phyloP scores from a whole-genome alignment of 1,284 basidiomycete genomes.

The Cronartium quercuum region DNA sequence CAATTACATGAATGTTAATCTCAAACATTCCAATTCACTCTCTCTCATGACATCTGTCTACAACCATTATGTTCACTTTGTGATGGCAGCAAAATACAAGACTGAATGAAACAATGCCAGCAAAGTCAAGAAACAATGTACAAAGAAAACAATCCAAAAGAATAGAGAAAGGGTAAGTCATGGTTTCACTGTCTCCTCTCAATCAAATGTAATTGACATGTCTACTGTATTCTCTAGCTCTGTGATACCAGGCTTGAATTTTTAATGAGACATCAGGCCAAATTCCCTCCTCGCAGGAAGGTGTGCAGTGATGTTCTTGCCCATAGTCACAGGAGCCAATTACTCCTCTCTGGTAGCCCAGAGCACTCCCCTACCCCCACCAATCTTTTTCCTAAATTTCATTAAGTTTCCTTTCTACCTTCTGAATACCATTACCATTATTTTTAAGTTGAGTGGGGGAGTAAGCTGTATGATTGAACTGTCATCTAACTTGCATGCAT shows the following conservation, averaged over 20 bases:
- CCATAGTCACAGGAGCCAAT: background rate
- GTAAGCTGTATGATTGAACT: no score
- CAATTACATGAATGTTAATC: background rate
- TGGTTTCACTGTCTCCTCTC: background rate
- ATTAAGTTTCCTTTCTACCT: no score
- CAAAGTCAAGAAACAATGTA: background rate
- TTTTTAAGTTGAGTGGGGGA: no score
- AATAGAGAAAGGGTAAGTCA: background rate
- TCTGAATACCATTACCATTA: no score
- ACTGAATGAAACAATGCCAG: background rate
- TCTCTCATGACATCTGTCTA: background rate
- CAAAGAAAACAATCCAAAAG: background rate
- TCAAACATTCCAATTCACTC: background rate
- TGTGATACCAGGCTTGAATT: background rate
- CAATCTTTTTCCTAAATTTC: no score
- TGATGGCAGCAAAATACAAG: background rate
- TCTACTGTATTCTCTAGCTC: background rate
- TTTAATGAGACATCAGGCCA: background rate
- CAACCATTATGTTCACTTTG: background rate
- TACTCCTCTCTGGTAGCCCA: no score
- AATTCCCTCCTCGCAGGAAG: background rate
- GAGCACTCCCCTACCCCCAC: no score
- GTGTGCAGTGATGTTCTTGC: background rate
- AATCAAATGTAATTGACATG: background rate
- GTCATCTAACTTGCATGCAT: no score